phyloP scores from a whole-genome alignment of 1,284 basidiomycete species.

The Lignosus rhinocerotis region DNA sequence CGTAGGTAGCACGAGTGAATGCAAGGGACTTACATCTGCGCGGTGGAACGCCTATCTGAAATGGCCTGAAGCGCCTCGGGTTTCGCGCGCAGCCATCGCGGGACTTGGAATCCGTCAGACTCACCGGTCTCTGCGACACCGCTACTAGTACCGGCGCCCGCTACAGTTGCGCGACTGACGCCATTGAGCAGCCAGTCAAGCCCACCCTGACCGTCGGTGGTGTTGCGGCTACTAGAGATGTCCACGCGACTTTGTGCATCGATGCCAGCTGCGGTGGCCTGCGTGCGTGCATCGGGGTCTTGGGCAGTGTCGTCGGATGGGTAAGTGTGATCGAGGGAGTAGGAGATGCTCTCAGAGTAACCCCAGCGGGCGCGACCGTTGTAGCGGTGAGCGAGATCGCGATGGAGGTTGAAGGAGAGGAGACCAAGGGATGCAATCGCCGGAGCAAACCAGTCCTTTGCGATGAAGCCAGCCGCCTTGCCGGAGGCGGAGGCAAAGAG shows the following conservation, averaged over 20 bases:
- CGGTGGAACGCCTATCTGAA: slow-evolving; percentile 42
- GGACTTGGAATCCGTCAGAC: slow-evolving; percentile 6
- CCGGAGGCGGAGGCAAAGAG: slow-evolving; percentile 53
- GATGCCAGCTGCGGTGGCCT: background rate
- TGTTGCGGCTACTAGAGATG: slow-evolving; percentile 2
- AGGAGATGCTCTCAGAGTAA: slow-evolving; percentile 43
- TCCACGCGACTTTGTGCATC: background rate
- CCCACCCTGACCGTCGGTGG: slow-evolving; percentile 6
- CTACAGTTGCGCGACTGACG: slow-evolving; percentile 25
- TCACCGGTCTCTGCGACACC: background rate
- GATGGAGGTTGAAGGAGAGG: slow-evolving; percentile 61
- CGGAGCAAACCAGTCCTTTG: slow-evolving; percentile 62
- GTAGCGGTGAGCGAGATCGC: slow-evolving; percentile 51
- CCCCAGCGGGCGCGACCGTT: slow-evolving; percentile 56
- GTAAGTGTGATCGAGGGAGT: slow-evolving; percentile 31
- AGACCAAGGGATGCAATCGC: slow-evolving; percentile 49
- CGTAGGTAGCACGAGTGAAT: background rate
- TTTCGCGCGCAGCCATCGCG: slow-evolving; percentile 31
- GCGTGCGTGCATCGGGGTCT: background rate
- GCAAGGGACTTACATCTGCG: slow-evolving; percentile 42
- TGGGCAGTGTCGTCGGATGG: slow-evolving; percentile 6
- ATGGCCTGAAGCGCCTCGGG: slow-evolving; percentile 27
- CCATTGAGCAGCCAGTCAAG: slow-evolving; percentile 30
- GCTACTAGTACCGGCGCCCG: background rate
- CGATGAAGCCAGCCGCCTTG: slow-evolving; percentile 66